These are phyloP conservation scores for Euphrasia arctica DNA, from an alignment of 305 asterid species.

Conservation along the genomic window DNA sequence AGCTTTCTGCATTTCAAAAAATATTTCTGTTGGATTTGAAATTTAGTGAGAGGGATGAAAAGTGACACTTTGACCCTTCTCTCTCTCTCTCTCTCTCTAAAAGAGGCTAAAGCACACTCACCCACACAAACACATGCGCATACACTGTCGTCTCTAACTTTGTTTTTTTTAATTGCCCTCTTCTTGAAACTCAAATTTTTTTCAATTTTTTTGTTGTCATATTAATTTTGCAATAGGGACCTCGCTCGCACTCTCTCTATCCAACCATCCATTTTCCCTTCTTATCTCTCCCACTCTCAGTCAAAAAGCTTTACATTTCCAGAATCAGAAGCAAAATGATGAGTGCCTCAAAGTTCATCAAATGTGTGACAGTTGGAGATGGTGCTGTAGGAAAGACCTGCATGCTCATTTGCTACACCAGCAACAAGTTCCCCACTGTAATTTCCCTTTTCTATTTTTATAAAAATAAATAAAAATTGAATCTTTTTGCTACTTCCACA, in stretches of 20 bases:
- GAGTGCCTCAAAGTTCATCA: conserved; percentile 98
- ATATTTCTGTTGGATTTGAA: conserved; percentile 56
- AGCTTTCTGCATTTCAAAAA: conserved; percentile 45
- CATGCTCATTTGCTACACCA: conserved; percentile 93
- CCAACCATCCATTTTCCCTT: conserved; percentile 13
- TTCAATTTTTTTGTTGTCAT: conserved; percentile 4
- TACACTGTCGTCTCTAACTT: conserved; percentile 26
- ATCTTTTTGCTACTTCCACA: background rate
- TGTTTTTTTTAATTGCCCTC: conserved; percentile 31
- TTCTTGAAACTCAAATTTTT: conserved; percentile 43
- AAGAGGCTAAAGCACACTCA: conserved; percentile 21
- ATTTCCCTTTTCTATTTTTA: conserved; percentile 27
- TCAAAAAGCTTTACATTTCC: background rate
- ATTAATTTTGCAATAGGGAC: conserved; percentile 31
- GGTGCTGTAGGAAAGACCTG: conserved; percentile 99
- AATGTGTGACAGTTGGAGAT: conserved; percentile 98
- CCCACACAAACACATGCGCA: conserved; percentile 37
- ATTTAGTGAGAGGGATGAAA: conserved; percentile 60
- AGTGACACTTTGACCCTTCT: conserved; percentile 34
- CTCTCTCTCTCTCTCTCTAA: background rate
- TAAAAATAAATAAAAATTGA: background rate
- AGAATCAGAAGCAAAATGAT: conserved; percentile 27
- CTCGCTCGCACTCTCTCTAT: conserved; percentile 38
- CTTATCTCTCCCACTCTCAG: conserved; percentile 2
- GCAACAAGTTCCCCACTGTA: conserved; percentile 89